These are phyloP conservation scores for Clathrospora elynae DNA, from an alignment of 2,329 filamentous ascomycete species.

Conservation along the genomic window DNA sequence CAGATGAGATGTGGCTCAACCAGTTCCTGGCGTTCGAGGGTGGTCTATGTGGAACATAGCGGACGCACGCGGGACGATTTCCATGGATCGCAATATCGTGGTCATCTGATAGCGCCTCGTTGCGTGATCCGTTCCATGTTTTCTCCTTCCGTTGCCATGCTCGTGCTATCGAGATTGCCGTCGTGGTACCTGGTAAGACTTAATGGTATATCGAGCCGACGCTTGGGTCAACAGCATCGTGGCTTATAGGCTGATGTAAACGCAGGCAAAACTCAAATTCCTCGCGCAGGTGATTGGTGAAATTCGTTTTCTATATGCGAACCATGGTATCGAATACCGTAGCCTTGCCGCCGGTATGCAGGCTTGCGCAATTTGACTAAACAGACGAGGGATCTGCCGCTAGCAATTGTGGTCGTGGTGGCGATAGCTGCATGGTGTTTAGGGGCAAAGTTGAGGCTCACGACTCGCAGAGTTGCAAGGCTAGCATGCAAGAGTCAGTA, in stretches of 20 bases:
- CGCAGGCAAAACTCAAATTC: neutral
- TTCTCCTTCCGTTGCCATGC: slow-evolving; percentile 1
- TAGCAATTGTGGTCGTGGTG: slow-evolving; percentile 24
- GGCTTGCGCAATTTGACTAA: slow-evolving; percentile 23
- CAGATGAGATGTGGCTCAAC: no score
- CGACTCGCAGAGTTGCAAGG: slow-evolving; percentile 14
- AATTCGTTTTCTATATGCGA: slow-evolving; percentile 9
- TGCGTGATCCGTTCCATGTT: slow-evolving; percentile 12
- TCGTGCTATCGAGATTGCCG: slow-evolving; percentile 1
- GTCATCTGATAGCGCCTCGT: slow-evolving; percentile 24
- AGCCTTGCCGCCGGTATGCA: slow-evolving; percentile 23
- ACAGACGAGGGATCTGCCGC: slow-evolving; percentile 27
- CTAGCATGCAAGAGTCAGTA: no score
- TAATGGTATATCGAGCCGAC: slow-evolving; percentile 11
- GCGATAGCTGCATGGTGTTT: slow-evolving; percentile 41
- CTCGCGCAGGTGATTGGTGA: no score
- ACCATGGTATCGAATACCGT: slow-evolving; percentile 11
- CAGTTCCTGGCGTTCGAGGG: slow-evolving; percentile 16
- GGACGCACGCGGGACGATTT: slow-evolving; percentile 15
- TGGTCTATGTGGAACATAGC: slow-evolving; percentile 10
- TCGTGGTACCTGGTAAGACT: slow-evolving; percentile 1
- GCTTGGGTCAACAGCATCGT: no score
- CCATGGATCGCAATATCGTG: slow-evolving; percentile 9
- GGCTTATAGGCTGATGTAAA: no score
- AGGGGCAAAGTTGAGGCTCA: slow-evolving; percentile 23